phyloP scores from a whole-genome alignment of 305 asterid species.

The Coffea humblotiana region DNA sequence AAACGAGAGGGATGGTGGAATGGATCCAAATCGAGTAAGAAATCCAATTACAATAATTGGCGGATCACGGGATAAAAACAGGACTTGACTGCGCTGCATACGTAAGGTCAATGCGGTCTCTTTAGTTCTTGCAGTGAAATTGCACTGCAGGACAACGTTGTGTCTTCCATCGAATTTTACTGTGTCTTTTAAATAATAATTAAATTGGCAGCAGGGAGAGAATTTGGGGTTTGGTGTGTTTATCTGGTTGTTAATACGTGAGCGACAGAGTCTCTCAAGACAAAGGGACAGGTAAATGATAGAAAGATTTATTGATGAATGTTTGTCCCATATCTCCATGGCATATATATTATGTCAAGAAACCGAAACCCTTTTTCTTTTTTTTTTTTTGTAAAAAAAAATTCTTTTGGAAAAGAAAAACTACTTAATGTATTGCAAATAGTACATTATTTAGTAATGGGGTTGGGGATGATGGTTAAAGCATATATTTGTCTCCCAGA shows the following conservation, averaged over 20 bases:
- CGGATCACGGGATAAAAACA: background rate
- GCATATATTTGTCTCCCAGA: constrained; percentile 15
- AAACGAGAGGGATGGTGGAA: background rate
- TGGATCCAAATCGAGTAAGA: background rate
- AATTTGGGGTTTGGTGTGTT: background rate
- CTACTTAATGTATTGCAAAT: background rate
- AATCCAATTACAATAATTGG: background rate
- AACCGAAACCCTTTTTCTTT: background rate
- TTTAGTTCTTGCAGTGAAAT: background rate
- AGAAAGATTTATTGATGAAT: background rate
- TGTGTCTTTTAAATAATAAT: background rate
- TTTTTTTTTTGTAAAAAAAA: too few species aligned
- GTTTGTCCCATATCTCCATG: constrained; percentile 2
- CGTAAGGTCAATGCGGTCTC: background rate
- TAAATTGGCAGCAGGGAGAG: background rate
- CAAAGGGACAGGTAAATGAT: constrained; percentile 10
- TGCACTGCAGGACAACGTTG: background rate
- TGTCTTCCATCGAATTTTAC: background rate
- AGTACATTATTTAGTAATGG: background rate
- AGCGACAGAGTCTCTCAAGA: constrained; percentile 14
- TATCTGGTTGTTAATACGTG: constrained; percentile 6
- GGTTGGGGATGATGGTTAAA: background rate
- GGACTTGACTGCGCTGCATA: too few species aligned
- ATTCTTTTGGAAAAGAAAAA: too few species aligned
- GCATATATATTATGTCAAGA: constrained; percentile 12